phyloP scores from a whole-genome alignment of 2,329 filamentous ascomycete genomes.

The Fusarium sp. region DNA sequence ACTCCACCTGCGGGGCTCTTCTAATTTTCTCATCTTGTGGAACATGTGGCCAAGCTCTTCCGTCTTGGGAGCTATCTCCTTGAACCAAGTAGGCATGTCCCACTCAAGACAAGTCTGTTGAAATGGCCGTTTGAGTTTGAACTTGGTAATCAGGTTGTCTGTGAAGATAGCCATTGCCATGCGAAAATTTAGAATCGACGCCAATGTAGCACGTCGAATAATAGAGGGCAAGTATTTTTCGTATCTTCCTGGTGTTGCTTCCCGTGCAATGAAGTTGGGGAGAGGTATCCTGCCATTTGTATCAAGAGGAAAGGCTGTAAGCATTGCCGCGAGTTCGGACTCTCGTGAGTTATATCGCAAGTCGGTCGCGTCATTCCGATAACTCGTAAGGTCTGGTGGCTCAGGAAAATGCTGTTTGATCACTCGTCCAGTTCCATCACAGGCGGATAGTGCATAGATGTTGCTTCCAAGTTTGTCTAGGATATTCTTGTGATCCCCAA shows the following conservation, averaged over 20 bases:
- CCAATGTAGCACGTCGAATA: not conserved
- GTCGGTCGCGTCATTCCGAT: too few species aligned
- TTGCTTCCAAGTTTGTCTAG: not conserved
- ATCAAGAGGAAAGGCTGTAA: not conserved
- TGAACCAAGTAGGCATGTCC: not conserved
- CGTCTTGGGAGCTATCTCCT: not conserved
- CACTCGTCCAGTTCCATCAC: too few species aligned
- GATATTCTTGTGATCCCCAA: not conserved
- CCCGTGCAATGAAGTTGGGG: not conserved
- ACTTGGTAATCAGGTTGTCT: not conserved
- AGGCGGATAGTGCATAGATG: too few species aligned
- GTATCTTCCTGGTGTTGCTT: accelerated
- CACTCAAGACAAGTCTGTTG: not conserved
- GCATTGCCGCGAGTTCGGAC: not conserved
- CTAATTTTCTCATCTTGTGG: not conserved
- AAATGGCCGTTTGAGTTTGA: not conserved
- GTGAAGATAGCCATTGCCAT: not conserved
- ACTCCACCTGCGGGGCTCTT: not conserved
- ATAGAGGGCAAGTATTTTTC: accelerated
- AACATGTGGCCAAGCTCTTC: not conserved
- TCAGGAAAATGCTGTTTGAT: too few species aligned
- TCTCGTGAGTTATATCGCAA: too few species aligned
- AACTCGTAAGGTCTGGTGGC: too few species aligned
- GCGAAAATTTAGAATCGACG: not conserved
- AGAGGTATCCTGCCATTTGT: not conserved